A percentile compares a stretch with the other conserved stretches of the same genome.
Evolutionary conservation across 257 asterid genomes (phyloP).

Genomic region (Orobanche coerulescens): DNA sequence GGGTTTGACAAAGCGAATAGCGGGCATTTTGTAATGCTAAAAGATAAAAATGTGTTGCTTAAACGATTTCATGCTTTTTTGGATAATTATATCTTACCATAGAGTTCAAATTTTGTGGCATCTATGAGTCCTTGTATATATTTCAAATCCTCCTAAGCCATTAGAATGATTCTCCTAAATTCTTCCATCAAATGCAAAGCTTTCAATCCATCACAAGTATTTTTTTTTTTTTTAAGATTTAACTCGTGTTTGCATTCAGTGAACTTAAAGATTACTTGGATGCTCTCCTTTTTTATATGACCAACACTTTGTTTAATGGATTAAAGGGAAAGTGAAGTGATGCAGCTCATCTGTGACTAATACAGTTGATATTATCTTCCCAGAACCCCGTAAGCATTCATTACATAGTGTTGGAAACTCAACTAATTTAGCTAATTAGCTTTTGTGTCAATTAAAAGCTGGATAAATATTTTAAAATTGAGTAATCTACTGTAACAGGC

Average conservation of each 20-base stretch:
- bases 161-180: not conserved
- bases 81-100: not conserved
- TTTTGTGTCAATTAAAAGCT: constrained; percentile 5
- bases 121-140: not conserved
- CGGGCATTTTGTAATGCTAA: no score
- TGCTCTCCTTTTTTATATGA: constrained; percentile 3
- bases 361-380: not conserved
- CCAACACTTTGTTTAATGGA: not conserved
- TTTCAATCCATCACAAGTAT: no score
- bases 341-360: constrained; percentile 12
- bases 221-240: no score
- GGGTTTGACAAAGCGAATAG: no score
- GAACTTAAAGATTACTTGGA: not conserved
- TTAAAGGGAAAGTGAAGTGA: not conserved
- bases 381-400: not conserved
- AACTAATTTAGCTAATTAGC: not conserved
- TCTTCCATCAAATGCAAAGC: not conserved
- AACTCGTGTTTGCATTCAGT: not conserved
- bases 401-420: constrained; percentile 4
- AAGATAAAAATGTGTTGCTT: no score
- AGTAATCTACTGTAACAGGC: constrained; percentile 14
- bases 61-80: no score
- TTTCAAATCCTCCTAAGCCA: not conserved
- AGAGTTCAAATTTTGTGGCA: not conserved
- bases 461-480: constrained; percentile 16